These are phyloP conservation scores for Zhuliangozyma blackwelliae DNA, from an alignment of 1,139 yeast genomes.

Conservation along the genomic window DNA sequence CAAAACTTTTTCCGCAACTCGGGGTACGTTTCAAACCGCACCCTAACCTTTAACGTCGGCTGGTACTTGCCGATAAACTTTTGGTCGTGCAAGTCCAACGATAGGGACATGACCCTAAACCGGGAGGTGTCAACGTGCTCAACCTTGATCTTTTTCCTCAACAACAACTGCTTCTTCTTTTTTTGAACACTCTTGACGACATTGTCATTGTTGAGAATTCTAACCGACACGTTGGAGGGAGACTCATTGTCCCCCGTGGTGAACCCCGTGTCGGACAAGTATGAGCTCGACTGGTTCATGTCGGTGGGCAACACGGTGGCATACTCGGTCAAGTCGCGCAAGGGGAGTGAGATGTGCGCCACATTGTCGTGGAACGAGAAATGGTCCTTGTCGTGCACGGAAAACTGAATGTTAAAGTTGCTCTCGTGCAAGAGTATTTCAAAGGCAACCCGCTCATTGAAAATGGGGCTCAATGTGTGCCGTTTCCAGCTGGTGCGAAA, in stretches of 20 bases:
- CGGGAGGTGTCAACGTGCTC: conserved; percentile 38
- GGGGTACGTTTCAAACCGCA: conserved; percentile 66
- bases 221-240: conserved; percentile 15
- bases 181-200: conserved; percentile 17
- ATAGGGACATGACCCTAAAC: conserved; percentile 39
- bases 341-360: conserved; percentile 56
- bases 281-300: background rate
- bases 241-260: conserved; percentile 13
- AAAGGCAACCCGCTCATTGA: conserved; percentile 75
- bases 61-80: conserved; percentile 34
- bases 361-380: conserved; percentile 81
- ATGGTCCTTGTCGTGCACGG: conserved; percentile 79
- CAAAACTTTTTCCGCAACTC: conserved; percentile 67
- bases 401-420: conserved; percentile 61
- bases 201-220: conserved; percentile 29
- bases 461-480: conserved; percentile 79
- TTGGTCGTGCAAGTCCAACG: conserved; percentile 29
- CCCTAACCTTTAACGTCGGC: conserved; percentile 58
- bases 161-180: conserved; percentile 25
- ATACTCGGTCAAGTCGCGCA: conserved; percentile 40
- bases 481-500: conserved; percentile 83
- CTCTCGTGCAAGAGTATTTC: conserved; percentile 68
- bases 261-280: conserved; percentile 3
- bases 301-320: conserved; percentile 9
- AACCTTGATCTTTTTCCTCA: conserved; percentile 22